Evolutionary conservation across 2,329 filamentous ascomycete genomes (phyloP).

Genomic region (Chalaropsis thielavioides): DNA sequence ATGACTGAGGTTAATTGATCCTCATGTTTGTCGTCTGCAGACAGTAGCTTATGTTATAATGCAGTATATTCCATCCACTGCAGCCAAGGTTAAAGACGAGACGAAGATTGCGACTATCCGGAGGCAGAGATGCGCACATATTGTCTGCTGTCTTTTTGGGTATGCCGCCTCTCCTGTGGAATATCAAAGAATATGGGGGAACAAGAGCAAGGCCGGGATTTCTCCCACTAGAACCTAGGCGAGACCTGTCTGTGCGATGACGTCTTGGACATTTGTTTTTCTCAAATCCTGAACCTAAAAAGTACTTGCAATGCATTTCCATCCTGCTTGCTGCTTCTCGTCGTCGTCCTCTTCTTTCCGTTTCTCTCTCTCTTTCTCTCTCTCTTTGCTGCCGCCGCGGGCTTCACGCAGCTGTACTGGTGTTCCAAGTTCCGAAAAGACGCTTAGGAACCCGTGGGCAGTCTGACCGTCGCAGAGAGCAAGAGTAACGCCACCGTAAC

Average conservation of each 20-base stretch:
- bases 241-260: neutral
- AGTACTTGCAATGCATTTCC: neutral
- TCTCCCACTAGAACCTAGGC: neutral
- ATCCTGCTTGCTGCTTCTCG: neutral
- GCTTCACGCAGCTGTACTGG: neutral
- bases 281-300: neutral
- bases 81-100: too few species aligned
- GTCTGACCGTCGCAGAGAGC: neutral
- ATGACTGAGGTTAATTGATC: conserved; percentile 6
- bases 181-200: neutral
- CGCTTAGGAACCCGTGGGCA: neutral
- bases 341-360: neutral
- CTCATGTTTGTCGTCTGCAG: neutral
- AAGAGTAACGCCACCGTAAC: neutral
- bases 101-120: neutral
- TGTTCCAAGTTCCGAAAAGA: neutral
- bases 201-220: neutral
- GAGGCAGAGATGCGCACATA: neutral
- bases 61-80: neutral
- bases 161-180: neutral
- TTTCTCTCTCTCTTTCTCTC: neutral
- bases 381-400: neutral
- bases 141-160: neutral
- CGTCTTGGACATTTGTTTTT: neutral
- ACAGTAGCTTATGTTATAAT: neutral